Evolutionary conservation across 768 basidiomycete genomes (phyloP).

Genomic region (Amanita fuliginea): DNA sequence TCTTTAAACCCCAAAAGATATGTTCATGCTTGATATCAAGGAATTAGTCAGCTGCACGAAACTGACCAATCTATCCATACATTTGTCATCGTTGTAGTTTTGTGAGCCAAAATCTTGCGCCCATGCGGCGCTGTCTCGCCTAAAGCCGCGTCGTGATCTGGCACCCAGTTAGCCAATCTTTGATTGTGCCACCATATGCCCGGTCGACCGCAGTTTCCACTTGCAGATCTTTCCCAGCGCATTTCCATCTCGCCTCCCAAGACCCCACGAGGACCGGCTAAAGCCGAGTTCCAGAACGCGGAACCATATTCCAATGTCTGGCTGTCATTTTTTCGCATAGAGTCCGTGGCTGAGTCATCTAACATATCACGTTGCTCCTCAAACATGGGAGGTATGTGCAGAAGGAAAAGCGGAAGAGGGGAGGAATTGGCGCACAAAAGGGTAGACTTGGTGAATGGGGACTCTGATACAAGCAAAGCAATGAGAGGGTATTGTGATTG

Average conservation of each 20-base stretch:
- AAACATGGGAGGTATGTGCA: slow-evolving; percentile 55
- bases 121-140: not conserved
- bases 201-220: slow-evolving; percentile 23
- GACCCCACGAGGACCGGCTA: slow-evolving; percentile 42
- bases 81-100: not conserved
- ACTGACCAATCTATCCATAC: not conserved
- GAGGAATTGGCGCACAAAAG: slow-evolving; percentile 64
- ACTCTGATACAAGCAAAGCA: slow-evolving; percentile 75
- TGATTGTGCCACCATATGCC: slow-evolving; percentile 32
- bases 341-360: not conserved
- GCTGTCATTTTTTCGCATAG: slow-evolving; percentile 1
- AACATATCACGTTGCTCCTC: slow-evolving; percentile 1
- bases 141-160: not conserved
- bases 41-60: too few relatives aligned
- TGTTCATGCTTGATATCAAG: too few relatives aligned
- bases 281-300: slow-evolving; percentile 61
- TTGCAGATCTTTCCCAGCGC: slow-evolving; percentile 46
- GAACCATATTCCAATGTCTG: slow-evolving; percentile 26
- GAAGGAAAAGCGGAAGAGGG: slow-evolving; percentile 64
- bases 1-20: too few relatives aligned
- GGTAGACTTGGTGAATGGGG: slow-evolving; percentile 64
- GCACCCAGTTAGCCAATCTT: slow-evolving; percentile 25
- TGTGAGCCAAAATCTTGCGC: not conserved
- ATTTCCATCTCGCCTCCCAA: slow-evolving; percentile 52
- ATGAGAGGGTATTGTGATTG: slow-evolving; percentile 29